Evolutionary conservation across 805 yeast genomes (phyloP).

Genomic region (Clavispora vitiphila): DNA sequence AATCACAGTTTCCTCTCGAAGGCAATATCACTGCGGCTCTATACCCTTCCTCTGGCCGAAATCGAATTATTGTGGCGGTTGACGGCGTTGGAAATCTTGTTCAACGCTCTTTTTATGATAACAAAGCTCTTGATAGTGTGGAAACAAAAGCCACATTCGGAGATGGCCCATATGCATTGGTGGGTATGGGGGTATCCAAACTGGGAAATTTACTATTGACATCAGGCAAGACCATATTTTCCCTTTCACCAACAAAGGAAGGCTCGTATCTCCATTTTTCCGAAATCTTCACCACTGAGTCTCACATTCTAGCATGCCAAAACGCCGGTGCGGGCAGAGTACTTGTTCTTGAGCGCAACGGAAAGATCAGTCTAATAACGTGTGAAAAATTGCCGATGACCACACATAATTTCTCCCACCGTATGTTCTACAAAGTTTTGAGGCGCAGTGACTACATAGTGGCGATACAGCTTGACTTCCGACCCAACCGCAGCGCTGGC

Average conservation of each 20-base stretch:
- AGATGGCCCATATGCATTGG: neutral
- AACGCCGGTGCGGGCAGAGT: neutral
- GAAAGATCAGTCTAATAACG: neutral
- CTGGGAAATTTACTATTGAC: neutral
- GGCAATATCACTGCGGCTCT: neutral
- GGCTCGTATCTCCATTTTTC: neutral
- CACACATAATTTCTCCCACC: neutral
- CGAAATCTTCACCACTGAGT: neutral
- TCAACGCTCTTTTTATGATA: neutral
- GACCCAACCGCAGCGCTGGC: neutral
- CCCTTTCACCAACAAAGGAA: neutral
- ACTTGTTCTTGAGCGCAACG: neutral
- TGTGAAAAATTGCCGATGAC: neutral
- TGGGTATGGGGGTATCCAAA: neutral
- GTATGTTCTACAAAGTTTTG: neutral
- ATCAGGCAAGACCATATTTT: neutral
- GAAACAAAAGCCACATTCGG: neutral
- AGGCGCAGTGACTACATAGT: neutral
- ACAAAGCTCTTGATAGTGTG: neutral
- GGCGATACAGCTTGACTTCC: neutral
- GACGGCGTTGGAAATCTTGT: neutral
- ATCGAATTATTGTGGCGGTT: neutral
- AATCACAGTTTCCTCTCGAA: neutral
- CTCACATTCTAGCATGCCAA: neutral
- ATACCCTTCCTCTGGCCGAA: neutral